Percentiles rank a stretch among this genome's conserved stretches.
Conservation (phyloP, 176 grass and related monocot genomes). For the Stipa capillata region DNA sequence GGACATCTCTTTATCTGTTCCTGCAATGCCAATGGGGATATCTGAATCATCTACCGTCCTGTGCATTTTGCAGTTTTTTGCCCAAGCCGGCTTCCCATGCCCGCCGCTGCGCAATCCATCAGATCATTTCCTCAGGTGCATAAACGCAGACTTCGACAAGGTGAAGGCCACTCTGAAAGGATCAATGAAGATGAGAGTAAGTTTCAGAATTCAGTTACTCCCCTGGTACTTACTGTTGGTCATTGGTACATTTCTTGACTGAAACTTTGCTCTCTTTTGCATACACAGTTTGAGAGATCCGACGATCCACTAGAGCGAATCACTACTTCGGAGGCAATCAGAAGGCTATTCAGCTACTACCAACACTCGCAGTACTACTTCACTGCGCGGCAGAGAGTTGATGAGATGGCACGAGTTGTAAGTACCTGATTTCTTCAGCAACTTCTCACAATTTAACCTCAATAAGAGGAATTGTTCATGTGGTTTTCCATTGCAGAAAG, state of each 20-base stretch:
- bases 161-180: conserved; percentile 99
- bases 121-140: conserved; percentile 92
- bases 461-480: background rate
- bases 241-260: background rate
- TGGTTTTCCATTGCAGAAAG: conserved; percentile 56
- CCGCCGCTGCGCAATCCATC: conserved; percentile 77
- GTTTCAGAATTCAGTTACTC: background rate
- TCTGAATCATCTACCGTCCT: background rate
- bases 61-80: conserved; percentile 59
- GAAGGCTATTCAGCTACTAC: conserved; percentile 65
- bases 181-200: conserved; percentile 73
- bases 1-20: background rate
- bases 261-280: background rate
- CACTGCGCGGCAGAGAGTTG: conserved; percentile 53
- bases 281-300: conserved; percentile 57
- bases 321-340: conserved; percentile 66
- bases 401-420: conserved; percentile 82
- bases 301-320: conserved; percentile 77
- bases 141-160: conserved; percentile 95
- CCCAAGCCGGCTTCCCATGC: conserved; percentile 91
- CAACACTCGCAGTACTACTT: conserved; percentile 58
- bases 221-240: background rate
- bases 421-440: conserved; percentile 22
- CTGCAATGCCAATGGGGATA: background rate
- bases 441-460: background rate